Evolutionary conservation across 2,329 filamentous ascomycete genomes (phyloP), one percentile per base, ranked within the genome.

Genomic region (Cordyceps javanica): DNA sequence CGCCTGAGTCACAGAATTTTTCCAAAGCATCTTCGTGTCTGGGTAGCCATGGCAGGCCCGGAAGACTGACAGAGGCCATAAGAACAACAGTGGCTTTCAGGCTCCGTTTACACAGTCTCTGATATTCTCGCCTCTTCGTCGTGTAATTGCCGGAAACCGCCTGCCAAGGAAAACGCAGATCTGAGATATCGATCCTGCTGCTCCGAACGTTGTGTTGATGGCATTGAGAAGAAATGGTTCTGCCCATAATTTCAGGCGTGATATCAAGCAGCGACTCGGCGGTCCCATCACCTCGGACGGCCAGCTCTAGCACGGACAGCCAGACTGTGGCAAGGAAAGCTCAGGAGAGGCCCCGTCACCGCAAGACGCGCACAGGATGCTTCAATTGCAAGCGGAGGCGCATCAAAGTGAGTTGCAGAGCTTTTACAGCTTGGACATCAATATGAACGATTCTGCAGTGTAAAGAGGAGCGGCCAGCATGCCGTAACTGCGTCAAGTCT

Each of bases 321-420:
- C 23, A n/a, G 26, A 10, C 5, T 4, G 14, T 48, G 25, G 16
- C 10, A 4, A 41, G 39, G 30, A 48, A 13, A 7, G n/a, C 32
- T 25, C 11, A 25, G n/a, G n/a, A 48, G 11, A 55, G n/a, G 53
- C 53, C 52, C 13, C 39, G 52, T 34, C 41, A 55, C 16, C 53
- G 53, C 53, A 55, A 55, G 42, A 55, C 44, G 25, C 53, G 53
- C 3, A 55, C 53, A 21, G 53, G 53, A 28, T 55, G 53, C 42
- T 39, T 48, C 28, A 44, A 55, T 14, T 55, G 53, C 34, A 55
- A 48, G 34, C 9, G 44, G n/a, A 48, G 53, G 28, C 42, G 42
- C 21, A 48, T 55, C 42, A 55, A 55, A 28, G 52, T 48, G 3
- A 19, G 38, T 1, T 21, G n/a, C n/a, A n/a, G n/a, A n/a, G n/a